phyloP scores from a whole-genome alignment of 306 rosid genomes.

The Myrica gale region DNA sequence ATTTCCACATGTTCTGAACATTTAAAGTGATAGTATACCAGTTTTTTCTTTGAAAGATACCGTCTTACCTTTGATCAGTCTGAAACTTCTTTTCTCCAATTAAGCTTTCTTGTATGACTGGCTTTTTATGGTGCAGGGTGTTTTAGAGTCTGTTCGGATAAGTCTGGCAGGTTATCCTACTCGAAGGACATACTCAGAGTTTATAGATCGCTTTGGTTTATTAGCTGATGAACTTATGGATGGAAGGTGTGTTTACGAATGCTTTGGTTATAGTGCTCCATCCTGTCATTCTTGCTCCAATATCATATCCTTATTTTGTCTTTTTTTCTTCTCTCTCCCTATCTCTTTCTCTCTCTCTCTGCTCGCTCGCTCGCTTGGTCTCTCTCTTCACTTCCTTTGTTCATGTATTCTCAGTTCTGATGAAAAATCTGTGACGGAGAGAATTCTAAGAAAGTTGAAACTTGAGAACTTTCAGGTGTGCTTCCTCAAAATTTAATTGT shows the following conservation, averaged over 20 bases:
- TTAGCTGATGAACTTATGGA: constrained; percentile 66
- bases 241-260: constrained; percentile 59
- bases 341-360: neutral
- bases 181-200: constrained; percentile 79
- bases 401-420: constrained; percentile 56
- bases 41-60: neutral
- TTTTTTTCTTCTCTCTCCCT: neutral
- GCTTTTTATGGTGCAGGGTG: constrained; percentile 59
- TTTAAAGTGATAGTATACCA: neutral
- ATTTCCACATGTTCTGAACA: neutral
- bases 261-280: constrained; percentile 3
- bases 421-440: constrained; percentile 64
- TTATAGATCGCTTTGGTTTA: constrained; percentile 92
- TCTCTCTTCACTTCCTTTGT: neutral
- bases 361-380: neutral
- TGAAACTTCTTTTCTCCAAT: neutral
- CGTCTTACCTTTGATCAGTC: neutral
- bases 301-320: neutral
- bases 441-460: constrained; percentile 65
- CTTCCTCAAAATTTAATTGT: neutral
- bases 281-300: neutral
- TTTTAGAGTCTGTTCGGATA: constrained; percentile 95
- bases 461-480: constrained; percentile 90
- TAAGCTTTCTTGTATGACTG: neutral
- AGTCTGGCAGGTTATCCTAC: constrained; percentile 99